Evolutionary conservation across 768 basidiomycete genomes (phyloP), one percentile per base, ranked within the genome.

Genomic region (Melanogaster broomeanus): DNA sequence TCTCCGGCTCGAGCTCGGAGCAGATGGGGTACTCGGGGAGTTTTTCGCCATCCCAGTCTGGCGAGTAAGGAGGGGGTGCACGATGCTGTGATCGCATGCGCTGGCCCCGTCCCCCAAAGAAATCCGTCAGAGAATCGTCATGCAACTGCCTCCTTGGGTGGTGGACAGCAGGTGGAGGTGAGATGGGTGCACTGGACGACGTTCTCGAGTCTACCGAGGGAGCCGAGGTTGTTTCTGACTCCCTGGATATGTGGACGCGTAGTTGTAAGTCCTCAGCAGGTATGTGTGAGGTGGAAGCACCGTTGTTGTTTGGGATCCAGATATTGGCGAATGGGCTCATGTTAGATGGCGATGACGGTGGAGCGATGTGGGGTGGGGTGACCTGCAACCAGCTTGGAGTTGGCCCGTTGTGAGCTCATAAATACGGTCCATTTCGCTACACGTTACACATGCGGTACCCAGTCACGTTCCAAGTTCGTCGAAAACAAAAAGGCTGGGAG

Each of bases 1-100:
- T 85, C 4, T 73, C 65, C 30, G 76, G 74, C 69, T 85, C 81
- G 19, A 70, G 67, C 50, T 72, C 28, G 65, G 64, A 45, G 53
- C 71, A 48, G 59, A 55, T 28, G 3, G 38, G 6, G 21, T 64
- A 68, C 30, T 0, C 25, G 15, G 67, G 63, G 2, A 67, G 61
- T 48, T 67, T 71, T 28, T 71, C 65, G 45, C 63, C 60, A 1
- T 67, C 61, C 60, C 69, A 68, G 28, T 79, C 75, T 44, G 72
- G 76, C 8, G 68, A 68, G 55, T 81, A 83, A 16, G 78, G 65
- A 3, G 80, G 81, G 11, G 68, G 67, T 9, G n/a, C 43, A 42
- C 55, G 65, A 10, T 35, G 57, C 30, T 62, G 57, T 15, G 58
- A 49, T 41, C 69, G 65, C 33, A 58, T 49, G 24, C 63, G 59